Conservation (phyloP, 2,329 filamentous ascomycete species). For the Lecanicillium sp. region DNA sequence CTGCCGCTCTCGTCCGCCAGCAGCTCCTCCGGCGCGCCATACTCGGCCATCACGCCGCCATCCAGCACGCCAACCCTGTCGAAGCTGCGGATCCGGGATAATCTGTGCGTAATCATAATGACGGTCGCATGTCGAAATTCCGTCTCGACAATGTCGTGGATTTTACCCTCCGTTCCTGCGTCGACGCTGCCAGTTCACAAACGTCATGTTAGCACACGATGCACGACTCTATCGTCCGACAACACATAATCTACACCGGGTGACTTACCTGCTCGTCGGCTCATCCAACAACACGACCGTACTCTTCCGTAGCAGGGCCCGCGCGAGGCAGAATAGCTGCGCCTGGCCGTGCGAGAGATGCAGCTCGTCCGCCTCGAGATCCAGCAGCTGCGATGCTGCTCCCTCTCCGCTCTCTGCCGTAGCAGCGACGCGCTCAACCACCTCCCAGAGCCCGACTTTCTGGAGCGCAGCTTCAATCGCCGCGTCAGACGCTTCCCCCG, state of each 20-base stretch:
- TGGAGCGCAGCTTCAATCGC: slow-evolving; percentile 1
- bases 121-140: slow-evolving; percentile 6
- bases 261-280: slow-evolving; percentile 6
- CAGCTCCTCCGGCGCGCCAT: neutral
- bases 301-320: slow-evolving; percentile 3
- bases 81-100: slow-evolving; percentile 1
- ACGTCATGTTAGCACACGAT: too few relatives aligned
- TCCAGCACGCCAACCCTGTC: neutral
- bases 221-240: too few relatives aligned
- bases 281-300: slow-evolving; percentile 2
- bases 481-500: neutral
- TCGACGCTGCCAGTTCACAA: slow-evolving; percentile 7
- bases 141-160: neutral
- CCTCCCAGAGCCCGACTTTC: neutral
- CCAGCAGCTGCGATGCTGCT: neutral
- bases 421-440: neutral
- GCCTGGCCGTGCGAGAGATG: slow-evolving; percentile 3
- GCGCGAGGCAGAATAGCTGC: slow-evolving; percentile 2
- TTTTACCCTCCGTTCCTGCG: slow-evolving; percentile 1
- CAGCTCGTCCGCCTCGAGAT: neutral
- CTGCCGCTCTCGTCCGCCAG: slow-evolving; percentile 1
- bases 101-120: slow-evolving; percentile 6
- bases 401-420: neutral
- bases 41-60: neutral
- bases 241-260: too few relatives aligned